Evolutionary conservation across 225 moss, liverwort and hornwort genomes (phyloP), one percentile per base, ranked within the genome.

Genomic region (Neckera pumila): DNA sequence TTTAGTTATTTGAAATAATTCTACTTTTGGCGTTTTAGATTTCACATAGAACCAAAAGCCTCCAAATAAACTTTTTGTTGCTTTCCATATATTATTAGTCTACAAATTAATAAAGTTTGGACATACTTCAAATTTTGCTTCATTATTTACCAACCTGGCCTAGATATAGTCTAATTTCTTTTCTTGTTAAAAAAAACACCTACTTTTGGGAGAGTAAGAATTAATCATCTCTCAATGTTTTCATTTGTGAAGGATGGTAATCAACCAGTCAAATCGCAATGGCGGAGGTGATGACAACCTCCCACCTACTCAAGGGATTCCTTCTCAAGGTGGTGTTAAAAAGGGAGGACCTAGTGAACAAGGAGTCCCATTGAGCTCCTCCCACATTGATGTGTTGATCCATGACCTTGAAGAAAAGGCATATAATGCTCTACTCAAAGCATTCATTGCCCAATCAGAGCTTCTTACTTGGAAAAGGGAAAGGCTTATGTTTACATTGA

Each of bases 391-490:
- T 17, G 90, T 93, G 81, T 89, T 89, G 57, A 92, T 96, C 80
- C 85, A 87, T 40, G 82, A 86, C 82, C 89, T 95, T 56, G 95
- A 98, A 85, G 64, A 90, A 7, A 91, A 95, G 79, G 98, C 95
- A 1, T 98, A 97, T 82, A 91, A 90, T 23, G 89, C 95, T 19
- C 60, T 95, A 33, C 84, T 98, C 8, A 91, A 90, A 69, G 96
- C 97, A 78, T 97, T 98, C 38, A 85, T 61, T 54, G 95, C 94
- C 21, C 95, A 96, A 66, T 95, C 96, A 1, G 90, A 94, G 54
- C 70, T 56, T 27, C 90, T 95, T 43, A 88, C 93, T 8, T 92
- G 92, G 92, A 63, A 88, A 12, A 95, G 93, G 85, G 93, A 95
- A 83, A 70, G 38, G 27, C 93, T 97, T 30, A 90, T 96, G 91